Conservation (phyloP, 495 filamentous ascomycete genomes). For the Aspergillus heteromorphus region DNA sequence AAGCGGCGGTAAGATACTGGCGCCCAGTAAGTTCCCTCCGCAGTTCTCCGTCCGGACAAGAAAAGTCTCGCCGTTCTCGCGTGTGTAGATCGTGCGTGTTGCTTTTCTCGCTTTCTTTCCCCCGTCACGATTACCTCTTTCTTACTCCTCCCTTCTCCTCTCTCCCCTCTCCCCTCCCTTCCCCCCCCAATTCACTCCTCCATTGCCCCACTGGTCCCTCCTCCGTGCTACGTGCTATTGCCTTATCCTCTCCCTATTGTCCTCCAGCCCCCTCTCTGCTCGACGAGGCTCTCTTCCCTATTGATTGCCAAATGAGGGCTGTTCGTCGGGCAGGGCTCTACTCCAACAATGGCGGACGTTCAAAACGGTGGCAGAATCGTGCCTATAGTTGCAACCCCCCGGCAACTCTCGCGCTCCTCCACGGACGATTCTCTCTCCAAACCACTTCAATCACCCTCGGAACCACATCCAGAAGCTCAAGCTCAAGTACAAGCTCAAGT, state of each 20-base stretch:
- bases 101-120: slow-evolving; percentile 8
- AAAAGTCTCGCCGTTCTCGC: slow-evolving; percentile 3
- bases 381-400: slow-evolving; percentile 36
- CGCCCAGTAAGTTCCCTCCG: neutral
- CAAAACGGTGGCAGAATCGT: slow-evolving; percentile 45
- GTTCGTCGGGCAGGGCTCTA: slow-evolving; percentile 28
- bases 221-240: neutral
- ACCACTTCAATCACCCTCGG: slow-evolving; percentile 6
- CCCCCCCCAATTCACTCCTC: neutral
- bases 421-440: slow-evolving; percentile 12
- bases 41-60: slow-evolving; percentile 3
- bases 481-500: too few species aligned
- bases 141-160: neutral
- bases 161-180: too few species aligned
- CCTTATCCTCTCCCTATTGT: slow-evolving; percentile 4
- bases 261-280: slow-evolving; percentile 11
- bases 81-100: slow-evolving; percentile 3
- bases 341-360: slow-evolving; percentile 36
- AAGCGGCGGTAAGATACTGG: neutral
- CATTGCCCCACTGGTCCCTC: neutral
- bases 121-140: slow-evolving; percentile 1
- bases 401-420: slow-evolving; percentile 20
- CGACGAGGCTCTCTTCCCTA: slow-evolving; percentile 16
- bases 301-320: slow-evolving; percentile 34
- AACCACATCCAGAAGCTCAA: too few species aligned